phyloP scores from a whole-genome alignment of 495 filamentous ascomycete genomes.

The Hypoxylon lienhwacheense region DNA sequence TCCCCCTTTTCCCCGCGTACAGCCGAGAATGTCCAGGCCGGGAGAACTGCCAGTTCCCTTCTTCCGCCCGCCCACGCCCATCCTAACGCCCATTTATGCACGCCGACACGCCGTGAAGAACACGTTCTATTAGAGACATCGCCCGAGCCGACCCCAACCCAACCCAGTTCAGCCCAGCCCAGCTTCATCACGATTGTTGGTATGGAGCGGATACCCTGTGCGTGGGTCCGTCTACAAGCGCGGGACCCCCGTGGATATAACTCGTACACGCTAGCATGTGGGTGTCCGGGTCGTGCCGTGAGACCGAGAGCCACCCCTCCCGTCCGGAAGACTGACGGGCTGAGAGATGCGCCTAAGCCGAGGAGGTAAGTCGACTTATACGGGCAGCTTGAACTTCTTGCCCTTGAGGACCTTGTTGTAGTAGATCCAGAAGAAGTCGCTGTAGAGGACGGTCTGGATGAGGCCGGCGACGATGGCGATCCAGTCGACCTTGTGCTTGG shows the following conservation, averaged over 20 bases:
- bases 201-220: conserved; percentile 1
- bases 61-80: conserved; percentile 26
- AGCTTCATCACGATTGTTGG: background rate
- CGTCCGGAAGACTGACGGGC: background rate
- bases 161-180: too few relatives aligned
- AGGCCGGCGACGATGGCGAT: conserved; percentile 86
- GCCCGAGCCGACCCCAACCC: conserved; percentile 1
- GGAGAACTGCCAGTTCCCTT: too few relatives aligned
- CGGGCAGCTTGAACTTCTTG: conserved; percentile 84
- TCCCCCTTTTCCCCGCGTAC: too few relatives aligned
- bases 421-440: conserved; percentile 99
- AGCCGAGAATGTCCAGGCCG: conserved; percentile 23
- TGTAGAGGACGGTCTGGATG: conserved; percentile 92
- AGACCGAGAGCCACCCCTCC: background rate
- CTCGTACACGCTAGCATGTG: background rate
- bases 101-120: conserved; percentile 31
- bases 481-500: conserved; percentile 66
- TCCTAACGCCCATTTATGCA: conserved; percentile 41
- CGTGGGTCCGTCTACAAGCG: background rate
- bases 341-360: background rate
- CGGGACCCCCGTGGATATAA: conserved; percentile 2
- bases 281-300: background rate
- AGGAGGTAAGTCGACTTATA: too few relatives aligned
- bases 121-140: conserved; percentile 31
- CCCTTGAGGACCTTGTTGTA: conserved; percentile 92